phyloP scores from a whole-genome alignment of 2,329 filamentous ascomycete species.

The Neobulgaria alba region DNA sequence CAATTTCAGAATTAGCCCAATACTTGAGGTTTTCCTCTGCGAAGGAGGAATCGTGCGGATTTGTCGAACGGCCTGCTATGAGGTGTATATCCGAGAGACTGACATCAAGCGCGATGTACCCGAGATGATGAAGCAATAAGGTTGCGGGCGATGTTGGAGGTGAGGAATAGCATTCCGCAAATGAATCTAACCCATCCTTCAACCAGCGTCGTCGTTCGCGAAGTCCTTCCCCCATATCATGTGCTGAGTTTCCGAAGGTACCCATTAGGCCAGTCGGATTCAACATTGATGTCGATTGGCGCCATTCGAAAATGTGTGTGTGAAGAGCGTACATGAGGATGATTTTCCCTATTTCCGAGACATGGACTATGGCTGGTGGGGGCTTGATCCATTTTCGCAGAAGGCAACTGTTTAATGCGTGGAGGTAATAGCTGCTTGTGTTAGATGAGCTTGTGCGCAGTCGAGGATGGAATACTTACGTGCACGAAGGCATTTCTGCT shows the following conservation, averaged over 20 bases:
- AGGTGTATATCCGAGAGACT: constrained; percentile 24
- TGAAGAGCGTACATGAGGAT: constrained; percentile 25
- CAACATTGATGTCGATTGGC: constrained; percentile 22
- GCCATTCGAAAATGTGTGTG: constrained; percentile 26
- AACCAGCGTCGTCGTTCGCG: constrained; percentile 20
- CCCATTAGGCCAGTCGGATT: constrained; percentile 25
- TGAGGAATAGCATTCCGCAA: constrained; percentile 19
- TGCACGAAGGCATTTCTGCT: constrained; percentile 15
- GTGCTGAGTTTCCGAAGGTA: constrained; percentile 17
- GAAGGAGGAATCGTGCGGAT: constrained; percentile 20
- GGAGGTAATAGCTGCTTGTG: constrained; percentile 18
- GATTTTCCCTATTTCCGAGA: constrained; percentile 20
- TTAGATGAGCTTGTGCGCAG: neutral
- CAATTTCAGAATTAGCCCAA: constrained; percentile 24
- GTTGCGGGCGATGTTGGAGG: constrained; percentile 9
- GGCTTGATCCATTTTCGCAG: constrained; percentile 24
- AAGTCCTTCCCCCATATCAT: constrained; percentile 21
- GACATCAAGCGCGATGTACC: constrained; percentile 22
- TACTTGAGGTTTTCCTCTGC: constrained; percentile 24
- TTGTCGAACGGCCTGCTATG: constrained; percentile 21
- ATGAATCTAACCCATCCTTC: constrained; percentile 21
- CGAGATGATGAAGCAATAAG: constrained; percentile 19
- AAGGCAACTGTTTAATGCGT: constrained; percentile 23
- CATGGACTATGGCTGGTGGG: constrained; percentile 17
- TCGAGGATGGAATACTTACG: constrained; percentile 6